Base-by-base conservation (phyloP, 768 basidiomycete genomes). In the Agrocybe praecox region DNA sequence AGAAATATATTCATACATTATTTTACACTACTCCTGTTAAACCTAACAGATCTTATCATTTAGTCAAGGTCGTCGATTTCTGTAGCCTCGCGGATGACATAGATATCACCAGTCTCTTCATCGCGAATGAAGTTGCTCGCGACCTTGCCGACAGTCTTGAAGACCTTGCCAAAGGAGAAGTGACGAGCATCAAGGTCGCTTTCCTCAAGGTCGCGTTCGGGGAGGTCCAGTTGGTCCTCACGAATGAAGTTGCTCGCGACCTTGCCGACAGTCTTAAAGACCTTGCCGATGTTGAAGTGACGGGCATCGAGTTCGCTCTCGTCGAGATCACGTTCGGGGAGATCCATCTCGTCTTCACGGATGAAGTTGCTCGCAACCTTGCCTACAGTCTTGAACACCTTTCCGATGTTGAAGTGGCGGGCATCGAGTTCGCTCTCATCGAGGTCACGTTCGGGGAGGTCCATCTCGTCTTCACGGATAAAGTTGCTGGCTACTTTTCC, bases 41-140 rank as follows among this genome's bases (percentile, higher is more conserved):
- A 29, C 26, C 36, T 12, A 40, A 40, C 12, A 40, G 12, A 15
- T 12, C 5, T 3, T 40, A n/a, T 40, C n/a, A n/a, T n/a, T 40
- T 40, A 40, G 14, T 40, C 36, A 40, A 40, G 36, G 6, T 40
- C 36, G 36, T 40, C 36, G 36, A 40, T 40, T 14, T 47, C 21
- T 21, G 49, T 26, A 23, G 44, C 42, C 12, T 50, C 55, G 11
- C 55, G 40, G 32, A 40, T 49, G n/a, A 33, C 18, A 19, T 40
- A 24, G 11, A 43, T 40, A 10, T 56, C 55, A 33, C 26, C 48
- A 15, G 36, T 40, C 42, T 56, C 55, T 9, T 50, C 49, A n/a
- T 56, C 54, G 11, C 54, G 54, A 43, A 55, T 48, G 46, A 55
- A 48, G 8, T 43, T 43, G 22, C 52, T 26, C 5, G 42, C 42